phyloP scores from a whole-genome alignment of 805 yeast genomes.

The Metschnikowia bowlesiae region DNA sequence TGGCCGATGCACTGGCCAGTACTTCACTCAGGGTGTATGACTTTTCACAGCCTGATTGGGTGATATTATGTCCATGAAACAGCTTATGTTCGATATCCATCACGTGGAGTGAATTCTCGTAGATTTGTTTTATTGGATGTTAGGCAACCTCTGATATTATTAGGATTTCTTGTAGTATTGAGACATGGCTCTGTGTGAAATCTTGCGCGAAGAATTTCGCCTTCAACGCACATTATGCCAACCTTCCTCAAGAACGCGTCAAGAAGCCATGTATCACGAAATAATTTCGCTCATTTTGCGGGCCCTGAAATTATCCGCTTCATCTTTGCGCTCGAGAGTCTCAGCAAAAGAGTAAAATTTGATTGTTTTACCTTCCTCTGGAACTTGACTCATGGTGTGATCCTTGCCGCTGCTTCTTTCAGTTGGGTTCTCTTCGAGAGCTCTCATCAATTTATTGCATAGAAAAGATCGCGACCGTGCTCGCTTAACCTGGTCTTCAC shows the following conservation, averaged over 20 bases:
- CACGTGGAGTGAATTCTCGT: too few relatives aligned
- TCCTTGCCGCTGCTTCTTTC: slow-evolving; percentile 1
- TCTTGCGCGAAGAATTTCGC: background rate
- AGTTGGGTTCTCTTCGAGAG: slow-evolving; percentile 1
- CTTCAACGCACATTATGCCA: background rate
- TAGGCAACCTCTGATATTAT: background rate
- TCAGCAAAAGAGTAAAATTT: slow-evolving; percentile 33
- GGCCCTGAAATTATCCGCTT: slow-evolving; percentile 8
- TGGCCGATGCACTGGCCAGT: background rate
- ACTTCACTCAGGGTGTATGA: background rate
- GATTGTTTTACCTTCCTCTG: slow-evolving; percentile 17
- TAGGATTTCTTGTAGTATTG: background rate
- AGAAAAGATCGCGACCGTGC: slow-evolving; percentile 6
- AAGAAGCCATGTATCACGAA: background rate
- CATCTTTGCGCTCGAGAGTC: slow-evolving; percentile 21
- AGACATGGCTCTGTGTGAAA: background rate
- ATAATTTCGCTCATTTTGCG: slow-evolving; percentile 5
- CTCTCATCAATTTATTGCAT: slow-evolving; percentile 5
- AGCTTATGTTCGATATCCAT: background rate
- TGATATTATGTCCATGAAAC: background rate
- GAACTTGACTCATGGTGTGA: background rate
- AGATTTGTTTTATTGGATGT: background rate
- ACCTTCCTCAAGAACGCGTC: background rate
- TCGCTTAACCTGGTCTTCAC: slow-evolving; percentile 2
- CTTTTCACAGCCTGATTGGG: background rate